Base-by-base conservation (phyloP, 2,329 filamentous ascomycete genomes). In the Xylariaceae sp. region DNA sequence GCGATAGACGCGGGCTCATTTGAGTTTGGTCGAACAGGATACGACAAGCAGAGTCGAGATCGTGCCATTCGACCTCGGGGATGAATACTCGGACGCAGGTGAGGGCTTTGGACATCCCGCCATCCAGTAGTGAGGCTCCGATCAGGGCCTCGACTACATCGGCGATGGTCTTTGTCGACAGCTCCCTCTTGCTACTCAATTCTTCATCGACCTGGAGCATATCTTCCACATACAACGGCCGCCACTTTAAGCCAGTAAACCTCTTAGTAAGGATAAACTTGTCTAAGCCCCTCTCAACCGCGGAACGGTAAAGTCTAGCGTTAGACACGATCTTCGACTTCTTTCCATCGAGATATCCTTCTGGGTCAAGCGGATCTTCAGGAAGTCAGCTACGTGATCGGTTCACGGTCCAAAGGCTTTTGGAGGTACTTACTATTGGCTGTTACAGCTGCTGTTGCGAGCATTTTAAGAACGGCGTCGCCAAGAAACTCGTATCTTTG, bases 61-160 rank as follows among this genome's bases (percentile, higher is more conserved):
- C 69, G 20, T 71, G 69, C 86, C 85, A 89, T 7, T 77, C 56
- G 1, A 81, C 69, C 48, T 88, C 81, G 0, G 82, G 81, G 1
- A 96, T 70, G 61, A 97, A 88, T 1, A 87, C 69, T 2, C 80
- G 77, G 12, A 95, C 80, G 70, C 88, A 92, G 1, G 74, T 65
- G 16, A 88, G 72, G 0, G 88, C 89, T 61, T 84, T 87, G 0
- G 75, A 46, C 14, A 89, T 75, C 0, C 89, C 89, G 1, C 90
- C 89, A 50, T 90, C 83, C 1, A 89, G 58, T 64, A 83, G 92
- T 0, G 89, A 83, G 0, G 87, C 89, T 1, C 91, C 93, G 19
- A 97, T 88, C 0, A 97, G 77, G 0, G 93, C 84, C 61, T 98
- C 93, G 0, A 96, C 82, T 0, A 97, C 87, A 66, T 98, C 93